A percentile compares a stretch with the other conserved stretches of the same genome.
Conservation (phyloP, 306 rosid genomes). For the Citrullus mucosospermus region DNA sequence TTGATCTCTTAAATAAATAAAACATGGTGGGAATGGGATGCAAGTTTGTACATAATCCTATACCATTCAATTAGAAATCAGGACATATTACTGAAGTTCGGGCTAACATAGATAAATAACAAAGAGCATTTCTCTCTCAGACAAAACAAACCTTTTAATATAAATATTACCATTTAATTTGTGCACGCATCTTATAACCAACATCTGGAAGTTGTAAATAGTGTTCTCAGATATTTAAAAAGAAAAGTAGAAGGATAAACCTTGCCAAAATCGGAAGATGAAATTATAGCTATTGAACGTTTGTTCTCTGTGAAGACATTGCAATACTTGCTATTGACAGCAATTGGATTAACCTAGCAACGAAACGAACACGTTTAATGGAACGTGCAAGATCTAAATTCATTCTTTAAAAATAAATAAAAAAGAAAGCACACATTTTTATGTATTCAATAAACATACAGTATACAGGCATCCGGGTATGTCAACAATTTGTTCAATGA, state of each 20-base stretch:
- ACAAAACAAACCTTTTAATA: not conserved
- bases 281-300: conserved; percentile 73
- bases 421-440: not conserved
- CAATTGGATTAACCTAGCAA: conserved; percentile 83
- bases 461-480: conserved; percentile 90
- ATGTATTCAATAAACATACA: conserved; percentile 26
- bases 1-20: not conserved
- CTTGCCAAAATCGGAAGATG: conserved; percentile 74
- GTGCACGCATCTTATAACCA: not conserved
- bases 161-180: not conserved
- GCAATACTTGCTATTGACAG: conserved; percentile 94
- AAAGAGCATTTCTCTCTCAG: not conserved
- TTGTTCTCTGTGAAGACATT: conserved; percentile 96
- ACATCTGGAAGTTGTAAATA: not conserved
- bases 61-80: not conserved
- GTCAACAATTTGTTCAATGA: conserved; percentile 46
- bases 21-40: not conserved
- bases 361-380: not conserved
- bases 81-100: not conserved
- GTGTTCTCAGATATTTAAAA: not conserved
- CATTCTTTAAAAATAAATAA: not conserved
- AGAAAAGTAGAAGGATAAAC: conserved; percentile 18
- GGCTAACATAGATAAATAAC: not conserved
- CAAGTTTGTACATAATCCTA: not conserved
- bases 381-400: not conserved